Conservation (phyloP, 140 eudicot genomes). For the Flaveria floridana region DNA sequence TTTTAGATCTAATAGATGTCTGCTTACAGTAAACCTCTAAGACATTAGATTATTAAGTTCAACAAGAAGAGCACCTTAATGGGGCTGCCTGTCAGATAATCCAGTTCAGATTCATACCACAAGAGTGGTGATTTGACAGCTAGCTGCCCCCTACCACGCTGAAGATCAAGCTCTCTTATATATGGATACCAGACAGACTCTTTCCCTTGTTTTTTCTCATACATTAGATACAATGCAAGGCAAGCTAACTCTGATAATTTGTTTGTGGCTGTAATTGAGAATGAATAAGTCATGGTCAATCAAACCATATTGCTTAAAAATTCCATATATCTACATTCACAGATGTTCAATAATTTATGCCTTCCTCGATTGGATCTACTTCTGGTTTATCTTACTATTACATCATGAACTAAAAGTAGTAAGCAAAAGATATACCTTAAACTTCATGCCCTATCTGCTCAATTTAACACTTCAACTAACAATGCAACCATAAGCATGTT, state of each 20-base stretch:
- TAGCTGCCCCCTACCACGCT: slow-evolving; percentile 91
- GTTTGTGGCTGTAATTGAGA: slow-evolving; percentile 70
- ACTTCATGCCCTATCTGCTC: too few species aligned
- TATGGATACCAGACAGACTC: slow-evolving; percentile 91
- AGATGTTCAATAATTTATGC: too few species aligned
- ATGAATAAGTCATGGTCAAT: slow-evolving; percentile 22
- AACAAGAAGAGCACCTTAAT: slow-evolving; percentile 51
- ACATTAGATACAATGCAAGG: slow-evolving; percentile 88
- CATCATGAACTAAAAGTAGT: too few species aligned
- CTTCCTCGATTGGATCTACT: background rate
- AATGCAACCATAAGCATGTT: background rate
- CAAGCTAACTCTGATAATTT: slow-evolving; percentile 46
- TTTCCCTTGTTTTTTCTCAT: slow-evolving; percentile 95
- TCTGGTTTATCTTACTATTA: background rate
- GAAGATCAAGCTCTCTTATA: slow-evolving; percentile 93
- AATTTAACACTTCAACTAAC: too few species aligned
- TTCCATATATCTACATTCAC: slow-evolving; percentile 8
- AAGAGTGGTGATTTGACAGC: slow-evolving; percentile 96
- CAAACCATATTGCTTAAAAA: background rate
- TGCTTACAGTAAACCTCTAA: slow-evolving; percentile 17
- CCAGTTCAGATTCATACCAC: slow-evolving; percentile 76
- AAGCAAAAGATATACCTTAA: too few species aligned
- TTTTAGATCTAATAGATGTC: too few species aligned
- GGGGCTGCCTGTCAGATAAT: slow-evolving; percentile 89
- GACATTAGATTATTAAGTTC: background rate